Evolutionary conservation across 2,329 filamentous ascomycete genomes (phyloP).

Genomic region (Teratosphaeria destructans): DNA sequence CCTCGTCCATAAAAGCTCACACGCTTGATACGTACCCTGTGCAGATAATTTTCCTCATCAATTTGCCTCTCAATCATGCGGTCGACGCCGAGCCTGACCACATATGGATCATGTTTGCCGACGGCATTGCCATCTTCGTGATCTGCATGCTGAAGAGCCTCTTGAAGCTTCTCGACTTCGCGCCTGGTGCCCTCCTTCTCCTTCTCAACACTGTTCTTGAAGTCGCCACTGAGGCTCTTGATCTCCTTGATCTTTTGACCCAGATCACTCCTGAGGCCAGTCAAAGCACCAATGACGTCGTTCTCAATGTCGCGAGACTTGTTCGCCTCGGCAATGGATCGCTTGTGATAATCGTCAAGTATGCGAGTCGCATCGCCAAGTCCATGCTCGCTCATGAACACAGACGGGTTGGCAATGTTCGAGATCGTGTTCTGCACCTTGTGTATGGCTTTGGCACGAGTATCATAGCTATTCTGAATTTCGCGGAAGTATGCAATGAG

Average conservation of each 20-base stretch:
- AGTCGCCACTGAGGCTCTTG: conserved; percentile 83
- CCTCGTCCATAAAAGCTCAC: neutral
- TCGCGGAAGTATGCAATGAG: conserved; percentile 90
- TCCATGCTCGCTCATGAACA: conserved; percentile 65
- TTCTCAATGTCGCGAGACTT: conserved; percentile 86
- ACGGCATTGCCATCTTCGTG: conserved; percentile 59
- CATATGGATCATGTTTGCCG: conserved; percentile 85
- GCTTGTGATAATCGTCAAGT: conserved; percentile 71
- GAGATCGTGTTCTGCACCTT: conserved; percentile 79
- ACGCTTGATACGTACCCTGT: conserved; percentile 52
- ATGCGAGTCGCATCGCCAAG: conserved; percentile 78
- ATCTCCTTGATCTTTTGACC: conserved; percentile 98
- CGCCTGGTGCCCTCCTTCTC: conserved; percentile 79
- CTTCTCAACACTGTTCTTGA: conserved; percentile 93
- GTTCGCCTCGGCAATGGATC: conserved; percentile 66
- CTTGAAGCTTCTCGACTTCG: conserved; percentile 70
- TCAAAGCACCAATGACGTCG: conserved; percentile 81
- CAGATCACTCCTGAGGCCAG: conserved; percentile 75
- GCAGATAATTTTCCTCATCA: conserved; percentile 94
- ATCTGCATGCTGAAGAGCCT: conserved; percentile 69
- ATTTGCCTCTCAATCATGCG: conserved; percentile 85
- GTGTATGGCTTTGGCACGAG: conserved; percentile 66
- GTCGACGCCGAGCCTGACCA: conserved; percentile 77
- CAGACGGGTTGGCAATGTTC: conserved; percentile 62
- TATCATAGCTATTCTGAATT: conserved; percentile 80